Evolutionary conservation across 371 early-diverging fungal species (phyloP).

Genomic region (Mortierella sp.): DNA sequence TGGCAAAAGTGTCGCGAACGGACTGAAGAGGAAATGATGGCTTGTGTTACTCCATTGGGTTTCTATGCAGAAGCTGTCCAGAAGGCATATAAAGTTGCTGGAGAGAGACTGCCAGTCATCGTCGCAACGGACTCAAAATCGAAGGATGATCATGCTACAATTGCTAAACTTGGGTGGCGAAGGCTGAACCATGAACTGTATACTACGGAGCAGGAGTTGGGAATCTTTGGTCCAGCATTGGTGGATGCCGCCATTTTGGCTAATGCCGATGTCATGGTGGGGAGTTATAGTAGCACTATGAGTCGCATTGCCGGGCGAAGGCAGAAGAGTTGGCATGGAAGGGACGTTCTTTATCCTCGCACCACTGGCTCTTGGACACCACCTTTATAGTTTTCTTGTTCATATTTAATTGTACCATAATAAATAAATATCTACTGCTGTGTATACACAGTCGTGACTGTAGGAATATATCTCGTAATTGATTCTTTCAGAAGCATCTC

Average conservation of each 20-base stretch:
- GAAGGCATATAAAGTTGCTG: constrained; percentile 1
- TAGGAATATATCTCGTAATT: neutral
- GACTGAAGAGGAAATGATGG: constrained; percentile 10
- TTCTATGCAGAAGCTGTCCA: constrained; percentile 27
- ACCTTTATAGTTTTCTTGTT: neutral
- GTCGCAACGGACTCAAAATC: constrained; percentile 36
- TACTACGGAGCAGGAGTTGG: constrained; percentile 34
- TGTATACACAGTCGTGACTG: neutral
- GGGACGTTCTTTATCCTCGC: constrained; percentile 32
- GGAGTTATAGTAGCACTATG: constrained; percentile 37
- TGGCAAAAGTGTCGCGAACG: constrained; percentile 41
- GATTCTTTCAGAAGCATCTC: too few relatives aligned
- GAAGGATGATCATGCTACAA: constrained; percentile 29
- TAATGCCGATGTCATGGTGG: constrained; percentile 36
- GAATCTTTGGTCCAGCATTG: constrained; percentile 46
- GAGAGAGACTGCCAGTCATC: constrained; percentile 32
- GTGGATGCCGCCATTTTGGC: constrained; percentile 43
- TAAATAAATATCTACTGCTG: neutral
- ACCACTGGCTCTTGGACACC: constrained; percentile 26
- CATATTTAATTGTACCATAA: constrained; percentile 1
- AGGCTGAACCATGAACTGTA: constrained; percentile 28
- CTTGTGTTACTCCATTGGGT: constrained; percentile 25
- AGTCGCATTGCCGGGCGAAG: constrained; percentile 34
- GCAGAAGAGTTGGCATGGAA: constrained; percentile 34
- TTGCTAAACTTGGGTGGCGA: constrained; percentile 36